These are phyloP conservation scores for Dictyostelium firmibasis DNA, from an alignment of 78 protist species.

Conservation along the genomic window DNA sequence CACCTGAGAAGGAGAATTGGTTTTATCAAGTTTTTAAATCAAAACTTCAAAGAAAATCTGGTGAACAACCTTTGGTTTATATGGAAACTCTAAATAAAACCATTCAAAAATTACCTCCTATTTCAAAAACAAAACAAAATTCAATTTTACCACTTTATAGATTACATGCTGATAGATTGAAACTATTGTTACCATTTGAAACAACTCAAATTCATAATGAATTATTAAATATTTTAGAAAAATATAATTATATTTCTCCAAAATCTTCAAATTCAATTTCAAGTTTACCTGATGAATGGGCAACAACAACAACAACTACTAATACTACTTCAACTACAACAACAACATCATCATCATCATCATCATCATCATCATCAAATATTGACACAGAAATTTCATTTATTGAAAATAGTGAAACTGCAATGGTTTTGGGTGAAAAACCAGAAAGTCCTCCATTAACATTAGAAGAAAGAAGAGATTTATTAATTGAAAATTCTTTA, in stretches of 20 bases:
- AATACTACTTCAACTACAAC: not conserved
- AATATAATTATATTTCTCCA: conserved; percentile 12
- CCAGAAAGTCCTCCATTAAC: not conserved
- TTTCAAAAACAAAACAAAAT: not conserved
- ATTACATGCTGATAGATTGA: conserved; percentile 38
- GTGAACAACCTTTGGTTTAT: not conserved
- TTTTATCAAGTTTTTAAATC: not conserved
- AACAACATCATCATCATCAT: not conserved
- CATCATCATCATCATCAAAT: not conserved
- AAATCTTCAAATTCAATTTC: not conserved
- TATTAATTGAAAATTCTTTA: not conserved
- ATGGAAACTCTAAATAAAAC: not conserved
- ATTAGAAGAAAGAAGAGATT: conserved; percentile 1
- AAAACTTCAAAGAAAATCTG: not conserved
- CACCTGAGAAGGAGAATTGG: not conserved
- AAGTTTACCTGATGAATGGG: not conserved
- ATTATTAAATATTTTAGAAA: conserved; percentile 8
- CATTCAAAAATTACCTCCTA: not conserved
- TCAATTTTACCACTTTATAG: conserved; percentile 42
- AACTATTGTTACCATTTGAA: conserved; percentile 11
- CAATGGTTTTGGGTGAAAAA: not conserved
- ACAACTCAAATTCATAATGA: not conserved
- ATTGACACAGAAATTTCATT: not conserved
- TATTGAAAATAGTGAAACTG: not conserved
- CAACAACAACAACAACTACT: not conserved